Evolutionary conservation across 208 protist species (phyloP).

Genomic region (Leishmania amazonensis): DNA sequence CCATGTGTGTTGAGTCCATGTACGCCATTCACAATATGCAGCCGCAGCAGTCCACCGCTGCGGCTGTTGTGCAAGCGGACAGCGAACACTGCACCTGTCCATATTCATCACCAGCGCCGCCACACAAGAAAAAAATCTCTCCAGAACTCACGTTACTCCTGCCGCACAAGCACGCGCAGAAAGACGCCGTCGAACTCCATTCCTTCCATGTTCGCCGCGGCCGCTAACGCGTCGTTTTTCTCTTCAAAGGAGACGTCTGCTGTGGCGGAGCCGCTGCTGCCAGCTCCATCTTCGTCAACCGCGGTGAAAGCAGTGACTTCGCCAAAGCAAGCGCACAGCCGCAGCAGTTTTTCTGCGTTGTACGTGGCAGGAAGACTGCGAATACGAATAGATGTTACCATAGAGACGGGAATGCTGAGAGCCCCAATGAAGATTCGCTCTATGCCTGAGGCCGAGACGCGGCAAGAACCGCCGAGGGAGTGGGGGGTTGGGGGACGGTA

Average conservation of each 20-base stretch:
- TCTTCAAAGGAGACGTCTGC: conserved; percentile 64
- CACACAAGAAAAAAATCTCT: neutral
- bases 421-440: neutral
- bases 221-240: conserved; percentile 51
- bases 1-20: neutral
- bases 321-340: conserved; percentile 75
- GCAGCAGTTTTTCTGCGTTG: conserved; percentile 54
- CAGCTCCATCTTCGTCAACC: conserved; percentile 7
- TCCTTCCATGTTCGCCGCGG: conserved; percentile 71
- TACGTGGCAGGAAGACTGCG: conserved; percentile 39
- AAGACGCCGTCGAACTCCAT: conserved; percentile 69
- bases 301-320: conserved; percentile 48
- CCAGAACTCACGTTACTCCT: conserved; percentile 10
- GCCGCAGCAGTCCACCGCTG: neutral
- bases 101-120: neutral
- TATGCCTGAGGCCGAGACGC: neutral
- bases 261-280: neutral
- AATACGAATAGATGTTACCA: conserved; percentile 56
- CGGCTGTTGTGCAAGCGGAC: neutral
- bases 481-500: neutral
- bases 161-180: conserved; percentile 47
- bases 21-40: neutral
- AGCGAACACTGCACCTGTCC: too few relatives aligned
- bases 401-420: conserved; percentile 18
- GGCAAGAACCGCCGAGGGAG: neutral